Evolutionary conservation across 768 basidiomycete genomes (phyloP).

Genomic region (Sistotremastrum niveocremeum): DNA sequence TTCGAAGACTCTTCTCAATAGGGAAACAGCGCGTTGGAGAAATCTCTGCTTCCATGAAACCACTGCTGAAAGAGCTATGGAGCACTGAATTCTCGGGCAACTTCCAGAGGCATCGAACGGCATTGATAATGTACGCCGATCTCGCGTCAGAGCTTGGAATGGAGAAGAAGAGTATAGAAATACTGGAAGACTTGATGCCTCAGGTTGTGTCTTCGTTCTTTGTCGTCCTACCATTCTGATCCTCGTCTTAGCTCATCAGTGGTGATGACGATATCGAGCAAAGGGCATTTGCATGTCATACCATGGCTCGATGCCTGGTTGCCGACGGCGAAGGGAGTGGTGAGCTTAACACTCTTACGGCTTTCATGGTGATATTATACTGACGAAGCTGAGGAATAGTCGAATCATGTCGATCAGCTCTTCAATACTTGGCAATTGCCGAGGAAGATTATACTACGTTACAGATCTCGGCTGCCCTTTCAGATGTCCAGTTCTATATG

Average conservation of each 20-base stretch:
- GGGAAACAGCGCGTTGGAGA: slow-evolving; percentile 45
- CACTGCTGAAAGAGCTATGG: slow-evolving; percentile 62
- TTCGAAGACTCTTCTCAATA: slow-evolving; percentile 10
- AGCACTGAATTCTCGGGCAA: slow-evolving; percentile 67
- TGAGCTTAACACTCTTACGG: neutral
- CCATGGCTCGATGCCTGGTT: slow-evolving; percentile 61
- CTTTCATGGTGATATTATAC: slow-evolving; percentile 12
- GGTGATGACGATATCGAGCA: slow-evolving; percentile 59
- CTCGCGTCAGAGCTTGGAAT: slow-evolving; percentile 66
- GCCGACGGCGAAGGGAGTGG: slow-evolving; percentile 18
- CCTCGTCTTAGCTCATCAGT: slow-evolving; percentile 37
- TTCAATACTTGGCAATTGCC: slow-evolving; percentile 47
- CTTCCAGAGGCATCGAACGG: slow-evolving; percentile 52
- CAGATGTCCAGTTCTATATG: slow-evolving; percentile 60
- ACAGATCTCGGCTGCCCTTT: slow-evolving; percentile 42
- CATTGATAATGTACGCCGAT: slow-evolving; percentile 63
- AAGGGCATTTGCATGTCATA: slow-evolving; percentile 62
- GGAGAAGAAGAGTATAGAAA: slow-evolving; percentile 45
- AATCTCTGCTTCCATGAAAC: slow-evolving; percentile 45
- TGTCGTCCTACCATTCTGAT: neutral
- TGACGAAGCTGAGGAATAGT: slow-evolving; percentile 4
- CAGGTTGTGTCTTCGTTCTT: slow-evolving; percentile 34
- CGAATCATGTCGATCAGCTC: slow-evolving; percentile 37
- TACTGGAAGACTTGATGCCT: slow-evolving; percentile 71
- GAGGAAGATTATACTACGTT: slow-evolving; percentile 52